Evolutionary conservation across 192 early-diverging fungal species (phyloP), one percentile per base, ranked within the genome.

Genomic region (Coemansia sp.): DNA sequence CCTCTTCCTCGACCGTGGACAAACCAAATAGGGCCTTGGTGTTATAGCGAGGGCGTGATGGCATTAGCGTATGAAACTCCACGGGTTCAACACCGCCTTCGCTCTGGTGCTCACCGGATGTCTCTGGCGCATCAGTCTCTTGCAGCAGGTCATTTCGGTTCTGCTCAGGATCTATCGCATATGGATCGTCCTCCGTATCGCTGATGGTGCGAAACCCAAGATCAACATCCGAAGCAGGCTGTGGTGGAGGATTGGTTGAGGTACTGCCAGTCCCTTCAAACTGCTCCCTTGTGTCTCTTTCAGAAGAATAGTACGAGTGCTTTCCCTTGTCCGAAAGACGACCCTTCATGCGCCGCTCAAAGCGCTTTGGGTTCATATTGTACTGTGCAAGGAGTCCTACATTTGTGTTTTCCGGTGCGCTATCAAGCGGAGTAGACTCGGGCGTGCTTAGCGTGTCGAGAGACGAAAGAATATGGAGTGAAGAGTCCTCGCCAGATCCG

Each of bases 351-450:
- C 59, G 67, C 5, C 63, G 64, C 22, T 81, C 74, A 6, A 76
- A 32, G 2, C 63, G 60, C 32, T 61, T 58, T 42, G 72, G 66
- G 50, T 81, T 64, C 69, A 75, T 45, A 51, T 67, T 64, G 67
- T 81, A 81, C 68, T 81, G 79, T 14, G 79, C 79, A 37, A 81
- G 39, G 32, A 81, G 50, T 6, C 79, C 79, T 7, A 81, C 71
- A 19, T 68, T 68, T 1, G 74, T 70, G 67, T 70, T 76, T 49
- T 76, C 79, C 14, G 44, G 79, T 17, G 56, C 61, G 45, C 79
- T 81, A 64, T 76, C 79, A 7, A 73, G 54, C 5, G 74, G 74
- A 16, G 73, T 76, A 8, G 74, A 76, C 10, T 67, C 74, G 17
- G 79, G 74, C 0, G 79, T 75, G 62, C 79, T 76, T 38, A 58